Base-by-base conservation (phyloP, 2,329 filamentous ascomycete species). In the Phoma sp. region DNA sequence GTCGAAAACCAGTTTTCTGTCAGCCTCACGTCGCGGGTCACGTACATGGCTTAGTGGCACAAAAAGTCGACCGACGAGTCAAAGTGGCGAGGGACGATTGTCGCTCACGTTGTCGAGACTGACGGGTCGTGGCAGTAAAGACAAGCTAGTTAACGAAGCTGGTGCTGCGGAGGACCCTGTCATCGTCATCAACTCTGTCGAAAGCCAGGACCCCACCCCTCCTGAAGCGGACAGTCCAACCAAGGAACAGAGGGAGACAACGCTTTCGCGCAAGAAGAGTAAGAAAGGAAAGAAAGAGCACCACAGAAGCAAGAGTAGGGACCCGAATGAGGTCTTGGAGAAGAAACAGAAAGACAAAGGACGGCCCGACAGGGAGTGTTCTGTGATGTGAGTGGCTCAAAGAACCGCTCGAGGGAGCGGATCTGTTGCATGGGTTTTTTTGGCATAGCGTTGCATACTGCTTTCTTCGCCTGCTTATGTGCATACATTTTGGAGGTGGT, bases 331-430 rank as follows among this genome's bases (percentile, higher is more conserved):
- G 8, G 37, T 18, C 48, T 45, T 66, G 24, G 65, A 62, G n/a
- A 74, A 72, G 52, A 62, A 64, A 47, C 42, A 59, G 11, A 73
- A 69, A 45, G 60, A 59, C 14, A 69, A 68, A 57, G 64, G 58
- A 47, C 62, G 71, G 29, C 76, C 77, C 24, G 77, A 79, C 46
- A 61, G 78, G 32, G 78, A 80, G 54, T 80, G 78, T 58, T 53
- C 67, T 45, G 63, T 79, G 7, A 79, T 79, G 78, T 80, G 64
- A 70, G n/a, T 23, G 59, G 56, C 4, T 8, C 4, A 22, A 23
- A 33, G 23, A 25, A 25, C n/a, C 46, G 30, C 36, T 32, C n/a
- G 39, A 35, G 3, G 11, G n/a, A 10, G 5, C 2, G 13, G 11
- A 43, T 4, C 40, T 36, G 25, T 23, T 48, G 13, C 7, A 24